Base-by-base conservation (phyloP, 306 rosid species). In the Inga oerstediana region DNA sequence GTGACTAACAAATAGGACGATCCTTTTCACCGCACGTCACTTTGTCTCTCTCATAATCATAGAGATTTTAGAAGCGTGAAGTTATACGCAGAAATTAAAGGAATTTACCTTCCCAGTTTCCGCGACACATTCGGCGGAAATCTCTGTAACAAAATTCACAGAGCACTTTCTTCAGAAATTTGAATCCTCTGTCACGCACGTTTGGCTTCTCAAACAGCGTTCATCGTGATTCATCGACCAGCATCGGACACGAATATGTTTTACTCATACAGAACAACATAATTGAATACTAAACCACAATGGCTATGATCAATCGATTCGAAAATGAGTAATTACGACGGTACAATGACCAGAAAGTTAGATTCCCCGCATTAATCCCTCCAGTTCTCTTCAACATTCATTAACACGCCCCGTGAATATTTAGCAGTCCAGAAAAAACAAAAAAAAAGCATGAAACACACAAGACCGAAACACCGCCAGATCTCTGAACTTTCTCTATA, bases 1-100 rank as follows among this genome's bases (percentile, higher is more conserved):
- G 81, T 72, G 86, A 84, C 89, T 80, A 77, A 84, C 82, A 73
- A 74, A 84, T 82, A 84, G 59, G 48, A 45, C 73, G 73, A 80
- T 85, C 84, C 41, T 78, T 76, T 46, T 75, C 86, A 67, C 43
- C 43, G 75, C 61, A 32, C 13, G 1, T 78, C 41, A 20, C 43
- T 46, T 62, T 79, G 82, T 79, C 49, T 39, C 46, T 68, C 51
- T 20, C 51, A 37, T 34, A 52, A 51, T 46, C 67, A 76, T 74
- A 62, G 76, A 52, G 15, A 6, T 34, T 44, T 56, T 67, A 39
- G 43, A 45, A 48, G 73, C 61, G 56, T 44, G 24, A 77, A 27
- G 4, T 46, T 44, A 71, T 30, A 27, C 80, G 52, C 75, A 43
- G 70, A 58, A 75, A 45, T 72, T 62, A 80, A 71, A 54, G 43